Percentiles rank a stretch among this genome's conserved stretches.
phyloP scores from a whole-genome alignment of 108 stramenopile genomes.

The Cyclotella distinguenda region DNA sequence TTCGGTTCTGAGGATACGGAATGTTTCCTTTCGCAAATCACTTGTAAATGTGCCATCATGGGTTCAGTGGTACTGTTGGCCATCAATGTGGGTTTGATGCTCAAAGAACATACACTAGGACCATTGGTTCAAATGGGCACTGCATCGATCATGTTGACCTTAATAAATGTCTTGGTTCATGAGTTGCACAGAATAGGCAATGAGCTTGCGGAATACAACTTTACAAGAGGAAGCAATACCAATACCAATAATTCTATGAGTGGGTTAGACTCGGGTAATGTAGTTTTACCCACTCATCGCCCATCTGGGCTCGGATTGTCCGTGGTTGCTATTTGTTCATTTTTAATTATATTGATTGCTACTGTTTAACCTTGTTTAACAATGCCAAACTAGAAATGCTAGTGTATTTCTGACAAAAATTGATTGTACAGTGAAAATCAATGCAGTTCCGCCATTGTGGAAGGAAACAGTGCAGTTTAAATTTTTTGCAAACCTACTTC shows the following conservation, averaged over 20 bases:
- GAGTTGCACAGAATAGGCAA: conserved; percentile 11
- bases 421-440: no score
- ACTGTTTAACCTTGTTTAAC: no score
- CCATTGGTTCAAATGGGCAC: neutral
- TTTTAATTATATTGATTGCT: conserved; percentile 21
- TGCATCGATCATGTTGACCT: neutral
- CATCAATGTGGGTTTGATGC: neutral
- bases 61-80: conserved; percentile 1
- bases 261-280: conserved; percentile 1
- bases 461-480: no score
- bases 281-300: neutral
- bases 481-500: no score
- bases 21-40: conserved; percentile 27
- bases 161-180: conserved; percentile 16
- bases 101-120: neutral
- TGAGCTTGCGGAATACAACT: conserved; percentile 19
- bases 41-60: neutral
- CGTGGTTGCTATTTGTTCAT: conserved; percentile 14
- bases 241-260: conserved; percentile 1
- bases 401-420: no score
- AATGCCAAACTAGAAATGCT: no score
- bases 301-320: conserved; percentile 26
- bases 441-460: no score
- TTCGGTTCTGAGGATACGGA: conserved; percentile 13
- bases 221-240: neutral